These are phyloP conservation scores for Aspergillus intermedius DNA, from an alignment of 2,329 filamentous ascomycete species.

Conservation along the genomic window DNA sequence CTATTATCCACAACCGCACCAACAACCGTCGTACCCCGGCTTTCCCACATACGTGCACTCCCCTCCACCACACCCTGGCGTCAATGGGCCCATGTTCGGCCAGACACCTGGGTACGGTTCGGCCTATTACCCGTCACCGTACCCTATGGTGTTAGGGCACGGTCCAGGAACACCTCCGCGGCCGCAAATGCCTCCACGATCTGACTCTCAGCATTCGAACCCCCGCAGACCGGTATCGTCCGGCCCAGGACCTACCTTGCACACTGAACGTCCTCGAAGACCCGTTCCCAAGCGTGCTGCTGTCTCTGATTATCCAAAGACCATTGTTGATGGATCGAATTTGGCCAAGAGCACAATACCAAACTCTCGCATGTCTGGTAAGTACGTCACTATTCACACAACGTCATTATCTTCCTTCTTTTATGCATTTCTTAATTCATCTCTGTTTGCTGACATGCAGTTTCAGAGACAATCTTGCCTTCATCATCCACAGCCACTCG, in stretches of 20 bases:
- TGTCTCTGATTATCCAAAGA: slow-evolving; percentile 29
- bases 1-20: slow-evolving; percentile 23
- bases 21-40: slow-evolving; percentile 10
- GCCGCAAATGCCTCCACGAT: background rate
- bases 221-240: background rate
- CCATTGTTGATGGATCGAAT: slow-evolving; percentile 33
- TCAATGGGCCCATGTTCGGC: slow-evolving; percentile 7
- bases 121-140: slow-evolving; percentile 22
- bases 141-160: slow-evolving; percentile 15
- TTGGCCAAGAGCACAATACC: slow-evolving; percentile 17
- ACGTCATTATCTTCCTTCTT: background rate
- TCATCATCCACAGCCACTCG: slow-evolving; percentile 6
- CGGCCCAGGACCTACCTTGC: slow-evolving; percentile 2
- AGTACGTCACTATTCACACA: background rate
- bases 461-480: background rate
- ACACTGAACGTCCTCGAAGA: slow-evolving; percentile 5
- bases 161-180: background rate
- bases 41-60: slow-evolving; percentile 14
- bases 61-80: slow-evolving; percentile 12
- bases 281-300: slow-evolving; percentile 1
- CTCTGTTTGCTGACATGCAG: background rate
- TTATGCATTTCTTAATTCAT: background rate
- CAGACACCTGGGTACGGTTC: slow-evolving; percentile 18
- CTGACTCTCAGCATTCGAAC: slow-evolving; percentile 4
- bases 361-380: background rate